Evolutionary conservation across 2,329 filamentous ascomycete species (phyloP).

Genomic region (Ophiosphaerella herpotricha): DNA sequence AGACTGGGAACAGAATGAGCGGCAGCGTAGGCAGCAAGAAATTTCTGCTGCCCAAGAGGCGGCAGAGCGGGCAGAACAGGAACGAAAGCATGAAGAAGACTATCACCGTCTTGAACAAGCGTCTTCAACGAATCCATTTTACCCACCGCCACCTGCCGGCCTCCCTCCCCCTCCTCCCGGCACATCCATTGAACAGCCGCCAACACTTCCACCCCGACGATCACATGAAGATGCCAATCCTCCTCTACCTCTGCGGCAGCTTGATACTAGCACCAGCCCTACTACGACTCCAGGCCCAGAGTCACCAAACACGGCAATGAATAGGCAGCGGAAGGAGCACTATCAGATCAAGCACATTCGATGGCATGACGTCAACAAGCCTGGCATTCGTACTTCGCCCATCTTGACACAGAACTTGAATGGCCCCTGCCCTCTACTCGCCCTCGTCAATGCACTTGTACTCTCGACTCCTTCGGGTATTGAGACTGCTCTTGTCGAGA

Average conservation of each 20-base stretch:
- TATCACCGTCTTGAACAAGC: slow-evolving; percentile 28
- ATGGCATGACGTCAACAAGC: slow-evolving; percentile 71
- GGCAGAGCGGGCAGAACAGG: slow-evolving; percentile 24
- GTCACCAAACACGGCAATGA: slow-evolving; percentile 47
- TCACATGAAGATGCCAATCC: slow-evolving; percentile 41
- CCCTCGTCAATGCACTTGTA: slow-evolving; percentile 88
- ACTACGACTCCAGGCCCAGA: slow-evolving; percentile 35
- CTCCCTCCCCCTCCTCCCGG: slow-evolving; percentile 14
- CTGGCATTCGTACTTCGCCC: slow-evolving; percentile 75
- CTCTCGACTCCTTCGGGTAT: slow-evolving; percentile 73
- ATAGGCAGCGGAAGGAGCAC: slow-evolving; percentile 67
- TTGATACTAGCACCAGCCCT: slow-evolving; percentile 26
- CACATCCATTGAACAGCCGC: slow-evolving; percentile 27
- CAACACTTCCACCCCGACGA: slow-evolving; percentile 38
- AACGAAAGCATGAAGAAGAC: slow-evolving; percentile 32
- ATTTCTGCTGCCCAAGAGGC: slow-evolving; percentile 21
- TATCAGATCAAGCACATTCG: slow-evolving; percentile 92
- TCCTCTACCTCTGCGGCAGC: slow-evolving; percentile 40
- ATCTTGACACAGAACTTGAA: slow-evolving; percentile 93
- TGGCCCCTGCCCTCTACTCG: slow-evolving; percentile 89
- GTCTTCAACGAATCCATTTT: slow-evolving; percentile 7
- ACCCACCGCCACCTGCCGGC: slow-evolving; percentile 5
- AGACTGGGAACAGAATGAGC: slow-evolving; percentile 33
- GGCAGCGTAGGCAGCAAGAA: slow-evolving; percentile 29
- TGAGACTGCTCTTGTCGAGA: slow-evolving; percentile 75